Evolutionary conservation across 2,329 filamentous ascomycete genomes (phyloP).

Genomic region (Fusarium nanum): DNA sequence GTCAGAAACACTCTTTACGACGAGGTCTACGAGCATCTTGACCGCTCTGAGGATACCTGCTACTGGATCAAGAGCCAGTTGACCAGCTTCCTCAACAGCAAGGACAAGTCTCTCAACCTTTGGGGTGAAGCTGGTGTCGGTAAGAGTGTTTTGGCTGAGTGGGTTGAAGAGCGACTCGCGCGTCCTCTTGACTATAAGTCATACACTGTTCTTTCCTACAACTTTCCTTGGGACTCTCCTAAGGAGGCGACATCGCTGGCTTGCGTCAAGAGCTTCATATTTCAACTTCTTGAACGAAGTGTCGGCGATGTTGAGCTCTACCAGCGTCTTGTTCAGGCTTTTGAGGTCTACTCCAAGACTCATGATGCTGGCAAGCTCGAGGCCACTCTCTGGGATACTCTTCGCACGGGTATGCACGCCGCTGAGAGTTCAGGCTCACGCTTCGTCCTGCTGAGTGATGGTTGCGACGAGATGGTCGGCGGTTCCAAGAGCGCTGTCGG

Average conservation of each 20-base stretch:
- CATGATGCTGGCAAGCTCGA: constrained; percentile 46
- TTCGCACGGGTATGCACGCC: constrained; percentile 50
- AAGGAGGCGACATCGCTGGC: constrained; percentile 48
- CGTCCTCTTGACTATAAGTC: constrained; percentile 52
- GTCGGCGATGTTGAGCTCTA: constrained; percentile 54
- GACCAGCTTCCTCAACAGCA: constrained; percentile 50
- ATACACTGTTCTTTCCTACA: constrained; percentile 53
- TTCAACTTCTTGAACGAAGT: constrained; percentile 54
- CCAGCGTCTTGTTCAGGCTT: constrained; percentile 47
- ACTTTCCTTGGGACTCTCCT: constrained; percentile 51
- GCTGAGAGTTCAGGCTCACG: constrained; percentile 45
- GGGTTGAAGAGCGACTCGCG: constrained; percentile 55
- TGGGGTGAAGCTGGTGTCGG: constrained; percentile 51
- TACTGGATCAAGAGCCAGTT: constrained; percentile 54
- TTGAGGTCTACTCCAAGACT: constrained; percentile 42
- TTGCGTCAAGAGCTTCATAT: constrained; percentile 53
- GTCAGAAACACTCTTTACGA: constrained; percentile 49
- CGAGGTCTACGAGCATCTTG: constrained; percentile 52
- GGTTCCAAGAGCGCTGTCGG: constrained; percentile 38
- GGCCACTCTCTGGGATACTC: constrained; percentile 49
- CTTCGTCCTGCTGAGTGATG: constrained; percentile 53
- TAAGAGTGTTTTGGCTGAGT: constrained; percentile 55
- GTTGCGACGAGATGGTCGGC: constrained; percentile 51
- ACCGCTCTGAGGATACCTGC: constrained; percentile 55
- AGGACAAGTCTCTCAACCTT: constrained; percentile 51